These are phyloP conservation scores for Cryphonectria naterciae DNA, from an alignment of 2,329 filamentous ascomycete species.

Conservation along the genomic window DNA sequence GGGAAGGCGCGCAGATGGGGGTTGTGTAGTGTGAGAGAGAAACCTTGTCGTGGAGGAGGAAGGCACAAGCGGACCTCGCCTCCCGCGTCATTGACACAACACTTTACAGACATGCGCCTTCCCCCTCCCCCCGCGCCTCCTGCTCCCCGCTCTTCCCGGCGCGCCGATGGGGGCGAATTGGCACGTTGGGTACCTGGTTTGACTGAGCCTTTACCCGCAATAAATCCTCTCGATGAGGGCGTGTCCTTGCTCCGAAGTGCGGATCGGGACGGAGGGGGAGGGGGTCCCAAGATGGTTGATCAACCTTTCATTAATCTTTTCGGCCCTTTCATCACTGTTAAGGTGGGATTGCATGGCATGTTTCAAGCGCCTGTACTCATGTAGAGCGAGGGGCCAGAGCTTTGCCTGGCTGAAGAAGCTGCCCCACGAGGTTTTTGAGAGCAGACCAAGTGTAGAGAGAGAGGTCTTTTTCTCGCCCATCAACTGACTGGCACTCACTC, in stretches of 20 bases:
- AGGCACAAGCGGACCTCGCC: neutral
- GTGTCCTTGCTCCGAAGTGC: slow-evolving; percentile 7
- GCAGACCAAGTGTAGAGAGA: neutral
- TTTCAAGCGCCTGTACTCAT: too few species aligned
- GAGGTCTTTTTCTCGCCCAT: too few species aligned
- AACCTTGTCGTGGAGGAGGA: neutral
- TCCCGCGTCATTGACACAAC: neutral
- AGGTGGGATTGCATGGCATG: too few species aligned
- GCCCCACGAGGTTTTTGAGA: neutral
- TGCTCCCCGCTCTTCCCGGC: slow-evolving; percentile 9
- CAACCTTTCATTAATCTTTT: neutral
- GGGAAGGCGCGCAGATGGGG: too few species aligned
- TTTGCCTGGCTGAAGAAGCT: too few species aligned
- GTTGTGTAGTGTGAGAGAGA: too few species aligned
- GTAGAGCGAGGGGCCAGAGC: too few species aligned
- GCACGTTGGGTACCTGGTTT: too few species aligned
- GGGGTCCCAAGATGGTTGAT: neutral
- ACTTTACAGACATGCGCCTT: neutral
- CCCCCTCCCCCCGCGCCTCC: too few species aligned
- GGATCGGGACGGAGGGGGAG: slow-evolving; percentile 14
- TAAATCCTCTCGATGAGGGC: slow-evolving; percentile 15
- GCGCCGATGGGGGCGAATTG: slow-evolving; percentile 1
- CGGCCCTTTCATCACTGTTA: neutral
- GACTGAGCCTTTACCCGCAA: slow-evolving; percentile 9
- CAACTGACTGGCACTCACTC: too few species aligned